phyloP scores from a whole-genome alignment of 106 monocot species.

The Dendrobium chrysotoxum region DNA sequence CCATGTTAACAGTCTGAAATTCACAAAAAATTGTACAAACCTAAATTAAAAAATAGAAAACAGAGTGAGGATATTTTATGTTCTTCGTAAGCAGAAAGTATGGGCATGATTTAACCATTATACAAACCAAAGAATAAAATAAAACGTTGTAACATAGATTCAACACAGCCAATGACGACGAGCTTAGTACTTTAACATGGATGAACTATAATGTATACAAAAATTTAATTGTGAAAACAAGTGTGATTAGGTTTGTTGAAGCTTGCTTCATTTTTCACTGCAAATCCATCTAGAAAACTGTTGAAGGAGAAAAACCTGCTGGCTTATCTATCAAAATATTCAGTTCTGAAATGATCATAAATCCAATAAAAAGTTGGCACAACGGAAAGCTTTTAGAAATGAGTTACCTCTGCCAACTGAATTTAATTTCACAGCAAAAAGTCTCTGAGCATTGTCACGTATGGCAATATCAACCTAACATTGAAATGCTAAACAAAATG shows the following conservation, averaged over 20 bases:
- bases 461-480: conserved; percentile 87
- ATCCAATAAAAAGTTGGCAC: background rate
- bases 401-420: conserved; percentile 62
- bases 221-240: background rate
- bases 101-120: background rate
- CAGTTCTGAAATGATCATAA: background rate
- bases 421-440: conserved; percentile 69
- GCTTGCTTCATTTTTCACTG: background rate
- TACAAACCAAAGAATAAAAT: background rate
- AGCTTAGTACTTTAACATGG: background rate
- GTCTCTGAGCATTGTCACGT: conserved; percentile 90
- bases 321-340: background rate
- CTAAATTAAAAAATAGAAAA: background rate
- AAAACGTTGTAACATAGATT: background rate
- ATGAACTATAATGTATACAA: background rate
- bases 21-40: background rate
- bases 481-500: conserved; percentile 1
- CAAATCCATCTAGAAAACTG: background rate
- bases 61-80: background rate
- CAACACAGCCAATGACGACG: background rate
- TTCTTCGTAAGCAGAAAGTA: background rate
- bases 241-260: background rate
- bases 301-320: background rate
- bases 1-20: background rate
- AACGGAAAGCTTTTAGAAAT: conserved; percentile 2